Base-by-base conservation (phyloP, 805 yeast genomes). In the Myxozyma kluyveri region DNA sequence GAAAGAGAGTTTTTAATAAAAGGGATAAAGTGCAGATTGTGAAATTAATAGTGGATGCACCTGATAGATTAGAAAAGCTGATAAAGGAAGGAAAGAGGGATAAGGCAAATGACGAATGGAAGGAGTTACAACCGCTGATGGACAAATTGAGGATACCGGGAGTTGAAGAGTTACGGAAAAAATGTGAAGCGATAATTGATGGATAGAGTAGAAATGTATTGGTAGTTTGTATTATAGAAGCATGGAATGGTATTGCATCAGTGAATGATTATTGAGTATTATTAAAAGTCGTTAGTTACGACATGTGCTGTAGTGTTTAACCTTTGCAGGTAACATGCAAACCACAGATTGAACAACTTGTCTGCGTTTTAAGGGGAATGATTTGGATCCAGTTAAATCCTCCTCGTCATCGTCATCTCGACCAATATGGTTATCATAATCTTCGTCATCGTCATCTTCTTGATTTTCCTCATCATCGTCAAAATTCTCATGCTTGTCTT, bases 61-160 rank as follows among this genome's bases (percentile, higher is more conserved):
- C 60, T n/a, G 26, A 26, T 22, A 24, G 45, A 24, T 23, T 56
- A 29, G 31, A 39, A 18, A 32, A 24, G 24, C 45, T 55, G 36
- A 31, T 54, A 3, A 19, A 27, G 23, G 33, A 12, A 3, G 56
- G 50, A 12, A 39, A 55, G 32, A 27, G 24, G 3, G 50, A 32
- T 10, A 47, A 48, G 24, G 60, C 60, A 3, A 27, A 21, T 27
- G 40, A 22, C 29, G 49, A 47, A 9, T 55, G 60, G 60, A 29
- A 19, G 6, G 48, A 18, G 22, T 18, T 53, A 7, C 45, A 49
- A 26, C 49, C 47, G 18, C 42, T 44, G 24, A 31, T 56, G 37
- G 49, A 42, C 4, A 27, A 19, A 26, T 18, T 49, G 42, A 23
- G 21, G 22, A 17, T 52, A 18, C 23, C 29, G 47, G 46, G 56